phyloP scores from a whole-genome alignment of 768 basidiomycete species.

The Ramaria sp. region DNA sequence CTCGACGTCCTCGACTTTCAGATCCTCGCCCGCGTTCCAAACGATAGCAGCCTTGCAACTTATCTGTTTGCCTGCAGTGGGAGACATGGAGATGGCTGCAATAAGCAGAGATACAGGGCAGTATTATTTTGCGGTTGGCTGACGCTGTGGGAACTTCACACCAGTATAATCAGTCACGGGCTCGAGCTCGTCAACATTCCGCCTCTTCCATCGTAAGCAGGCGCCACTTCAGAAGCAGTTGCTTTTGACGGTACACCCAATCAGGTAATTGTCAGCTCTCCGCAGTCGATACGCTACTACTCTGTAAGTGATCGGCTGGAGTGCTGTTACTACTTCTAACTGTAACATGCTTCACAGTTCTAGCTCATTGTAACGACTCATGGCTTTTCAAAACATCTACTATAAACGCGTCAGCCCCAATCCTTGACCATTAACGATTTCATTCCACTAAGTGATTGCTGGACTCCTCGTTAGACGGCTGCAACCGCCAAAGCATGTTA shows the following conservation, averaged over 20 bases:
- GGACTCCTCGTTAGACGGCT: slow-evolving; percentile 40
- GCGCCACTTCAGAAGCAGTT: no score
- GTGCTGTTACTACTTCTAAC: no score
- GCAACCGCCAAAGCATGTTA: slow-evolving; percentile 72
- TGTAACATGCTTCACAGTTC: no score
- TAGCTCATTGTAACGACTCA: not conserved
- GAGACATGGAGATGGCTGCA: slow-evolving; percentile 41
- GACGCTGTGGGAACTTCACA: not conserved
- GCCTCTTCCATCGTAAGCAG: no score
- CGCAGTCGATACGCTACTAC: no score
- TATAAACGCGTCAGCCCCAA: slow-evolving; percentile 67
- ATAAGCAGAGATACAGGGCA: not conserved
- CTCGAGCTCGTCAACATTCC: no score
- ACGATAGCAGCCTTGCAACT: slow-evolving; percentile 89
- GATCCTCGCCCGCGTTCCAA: slow-evolving; percentile 83
- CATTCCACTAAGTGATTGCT: not conserved
- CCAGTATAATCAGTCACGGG: not conserved
- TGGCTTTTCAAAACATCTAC: slow-evolving; percentile 55
- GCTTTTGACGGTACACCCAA: no score
- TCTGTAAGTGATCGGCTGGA: no score
- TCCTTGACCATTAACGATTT: not conserved
- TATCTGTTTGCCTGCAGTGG: slow-evolving; percentile 66
- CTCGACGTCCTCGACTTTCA: slow-evolving; percentile 85
- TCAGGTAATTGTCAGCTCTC: no score
- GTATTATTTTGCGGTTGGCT: not conserved